Percentiles rank a stretch among this genome's conserved stretches.
Evolutionary conservation across 1,284 basidiomycete species (phyloP).

Genomic region (Flammula alnicola): DNA sequence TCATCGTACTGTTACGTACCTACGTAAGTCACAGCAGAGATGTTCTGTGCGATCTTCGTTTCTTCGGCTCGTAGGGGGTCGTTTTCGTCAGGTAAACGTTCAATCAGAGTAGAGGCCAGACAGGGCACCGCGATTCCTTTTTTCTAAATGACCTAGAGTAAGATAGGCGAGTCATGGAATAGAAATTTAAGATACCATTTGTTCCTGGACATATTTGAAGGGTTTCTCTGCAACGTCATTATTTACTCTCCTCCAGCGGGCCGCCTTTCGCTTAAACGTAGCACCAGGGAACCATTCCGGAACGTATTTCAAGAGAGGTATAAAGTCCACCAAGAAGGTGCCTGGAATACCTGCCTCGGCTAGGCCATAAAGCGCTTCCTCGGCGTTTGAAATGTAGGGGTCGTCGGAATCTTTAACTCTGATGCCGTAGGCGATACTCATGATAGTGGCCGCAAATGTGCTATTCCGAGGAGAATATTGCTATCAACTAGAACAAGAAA

Average conservation of each 20-base stretch:
- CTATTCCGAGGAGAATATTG: slow-evolving; percentile 12
- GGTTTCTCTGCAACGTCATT: slow-evolving; percentile 20
- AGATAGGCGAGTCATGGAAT: not conserved
- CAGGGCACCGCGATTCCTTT: slow-evolving; percentile 22
- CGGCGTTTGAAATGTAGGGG: slow-evolving; percentile 24
- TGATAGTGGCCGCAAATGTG: slow-evolving; percentile 25
- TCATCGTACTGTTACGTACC: slow-evolving; percentile 29
- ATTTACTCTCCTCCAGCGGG: slow-evolving; percentile 21
- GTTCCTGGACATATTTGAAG: slow-evolving; percentile 24
- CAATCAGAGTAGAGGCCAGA: slow-evolving; percentile 22
- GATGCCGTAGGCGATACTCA: slow-evolving; percentile 28
- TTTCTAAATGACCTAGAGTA: slow-evolving; percentile 11
- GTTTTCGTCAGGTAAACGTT: slow-evolving; percentile 19
- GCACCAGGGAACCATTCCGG: slow-evolving; percentile 36
- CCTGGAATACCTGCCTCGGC: slow-evolving; percentile 24
- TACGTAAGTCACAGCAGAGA: slow-evolving; percentile 25
- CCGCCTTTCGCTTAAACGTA: slow-evolving; percentile 29
- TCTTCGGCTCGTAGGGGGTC: slow-evolving; percentile 19
- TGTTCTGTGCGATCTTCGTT: slow-evolving; percentile 23
- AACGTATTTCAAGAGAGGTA: slow-evolving; percentile 28
- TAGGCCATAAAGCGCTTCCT: slow-evolving; percentile 22
- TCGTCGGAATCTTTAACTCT: slow-evolving; percentile 25
- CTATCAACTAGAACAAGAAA: not conserved
- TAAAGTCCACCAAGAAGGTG: slow-evolving; percentile 26
- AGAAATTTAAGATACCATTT: slow-evolving; percentile 20